Evolutionary conservation across 129 eudicot species (phyloP), one percentile per base, ranked within the genome.

Genomic region (Helichrysum umbraculigerum): DNA sequence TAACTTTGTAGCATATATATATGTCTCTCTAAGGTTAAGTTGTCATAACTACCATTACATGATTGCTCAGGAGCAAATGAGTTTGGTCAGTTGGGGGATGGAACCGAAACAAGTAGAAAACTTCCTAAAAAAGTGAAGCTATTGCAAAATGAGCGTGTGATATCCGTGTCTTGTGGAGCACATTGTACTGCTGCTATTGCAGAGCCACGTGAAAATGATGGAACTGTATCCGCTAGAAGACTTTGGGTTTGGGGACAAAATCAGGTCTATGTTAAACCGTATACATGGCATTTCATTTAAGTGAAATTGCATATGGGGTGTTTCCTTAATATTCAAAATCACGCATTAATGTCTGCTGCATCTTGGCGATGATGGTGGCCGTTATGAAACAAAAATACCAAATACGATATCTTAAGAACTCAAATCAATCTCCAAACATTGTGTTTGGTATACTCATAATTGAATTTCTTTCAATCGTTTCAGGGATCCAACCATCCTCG

Each of bases 211-310:
- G 91, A 89, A 74, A 91, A 86, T 15, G 92, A 95, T 89, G 99
- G 96, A 68, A 84, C 92, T 58, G 33, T 83, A 19, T 81, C 97
- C 44, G 69, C 81, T 20, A 84, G 94, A 76, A 83, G 99, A 88
- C 92, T 95, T 52, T 95, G 99, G 99, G 96, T 95, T 76, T 95
- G 99, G 99, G 99, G 99, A 74, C 96, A 95, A 83, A 95, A 95
- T 81, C 99, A 94, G 99, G 97, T 94, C 34, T 44, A 35, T 81
- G 20, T 75, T 30, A 28, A 12, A 10, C 47, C 0, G 11, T 12
- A 33, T 1, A 2, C 50, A 32, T 33, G 34, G 10, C 11, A 32
- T 52, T 74, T 4, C 4, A 9, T 54, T 41, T 28, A 33, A 42
- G 58, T 29, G 19, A 41, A 61, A 74, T 74, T 25, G 35, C 4